A percentile compares a stretch with the other conserved stretches of the same genome.
phyloP scores from a whole-genome alignment of 495 filamentous ascomycete genomes.

The Jackrogersella minutella region DNA sequence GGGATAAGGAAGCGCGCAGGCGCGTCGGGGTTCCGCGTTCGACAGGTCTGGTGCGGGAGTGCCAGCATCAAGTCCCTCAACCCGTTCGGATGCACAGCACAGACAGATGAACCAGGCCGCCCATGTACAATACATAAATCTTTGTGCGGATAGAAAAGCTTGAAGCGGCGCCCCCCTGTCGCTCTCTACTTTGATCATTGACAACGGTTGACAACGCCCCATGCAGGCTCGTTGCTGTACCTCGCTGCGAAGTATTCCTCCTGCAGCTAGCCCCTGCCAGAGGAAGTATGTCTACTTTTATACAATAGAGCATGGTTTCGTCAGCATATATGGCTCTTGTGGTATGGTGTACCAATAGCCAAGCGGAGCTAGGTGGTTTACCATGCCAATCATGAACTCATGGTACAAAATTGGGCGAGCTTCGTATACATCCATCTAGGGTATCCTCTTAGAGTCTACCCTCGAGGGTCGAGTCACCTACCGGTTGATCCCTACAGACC shows the following conservation, averaged over 20 bases:
- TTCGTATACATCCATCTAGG: conserved; percentile 38
- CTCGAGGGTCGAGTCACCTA: conserved; percentile 42
- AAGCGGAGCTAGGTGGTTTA: conserved; percentile 37
- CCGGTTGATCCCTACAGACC: conserved; percentile 40
- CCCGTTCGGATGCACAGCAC: conserved; percentile 33
- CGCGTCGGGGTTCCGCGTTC: conserved; percentile 32
- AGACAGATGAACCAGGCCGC: conserved; percentile 25
- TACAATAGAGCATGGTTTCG: conserved; percentile 33
- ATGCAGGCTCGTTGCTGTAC: conserved; percentile 40
- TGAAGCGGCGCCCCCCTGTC: conserved; percentile 37
- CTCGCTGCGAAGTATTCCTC: conserved; percentile 32
- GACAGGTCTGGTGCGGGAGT: conserved; percentile 31
- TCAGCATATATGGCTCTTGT: conserved; percentile 36
- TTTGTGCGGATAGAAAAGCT: conserved; percentile 39
- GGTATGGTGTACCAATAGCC: conserved; percentile 37
- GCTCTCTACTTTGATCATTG: conserved; percentile 32
- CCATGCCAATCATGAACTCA: conserved; percentile 38
- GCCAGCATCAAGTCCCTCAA: conserved; percentile 33
- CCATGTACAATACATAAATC: conserved; percentile 33
- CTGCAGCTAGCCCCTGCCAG: conserved; percentile 30
- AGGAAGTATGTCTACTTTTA: conserved; percentile 35
- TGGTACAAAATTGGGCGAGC: conserved; percentile 34
- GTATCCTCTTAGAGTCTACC: conserved; percentile 34
- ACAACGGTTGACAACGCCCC: conserved; percentile 31
- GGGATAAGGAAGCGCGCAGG: conserved; percentile 30